Percentiles rank a stretch among this genome's conserved stretches.
Conservation (phyloP, 2,329 filamentous ascomycete species). For the Didymella exigua region DNA sequence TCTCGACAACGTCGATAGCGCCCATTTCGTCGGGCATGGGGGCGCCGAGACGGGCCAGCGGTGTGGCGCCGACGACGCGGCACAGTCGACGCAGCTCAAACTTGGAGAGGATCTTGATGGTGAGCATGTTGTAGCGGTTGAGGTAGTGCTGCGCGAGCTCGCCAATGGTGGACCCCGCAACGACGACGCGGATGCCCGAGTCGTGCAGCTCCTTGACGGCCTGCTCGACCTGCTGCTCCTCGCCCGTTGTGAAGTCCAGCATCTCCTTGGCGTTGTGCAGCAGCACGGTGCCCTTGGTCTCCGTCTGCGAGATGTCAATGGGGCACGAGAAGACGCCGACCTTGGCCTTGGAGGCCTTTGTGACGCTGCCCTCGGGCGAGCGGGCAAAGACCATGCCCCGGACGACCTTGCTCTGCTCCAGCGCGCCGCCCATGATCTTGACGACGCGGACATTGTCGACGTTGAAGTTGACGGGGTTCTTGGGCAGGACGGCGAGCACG, state of each 20-base stretch:
- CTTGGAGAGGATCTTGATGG: constrained; percentile 97
- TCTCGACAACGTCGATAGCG: constrained; percentile 91
- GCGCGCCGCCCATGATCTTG: constrained; percentile 97
- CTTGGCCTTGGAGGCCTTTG: constrained; percentile 91
- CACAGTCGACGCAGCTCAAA: constrained; percentile 95
- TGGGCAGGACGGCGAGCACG: constrained; percentile 85
- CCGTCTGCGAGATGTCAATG: constrained; percentile 93
- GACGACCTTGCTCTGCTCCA: constrained; percentile 92
- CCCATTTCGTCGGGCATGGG: constrained; percentile 99
- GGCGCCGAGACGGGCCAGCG: constrained; percentile 91
- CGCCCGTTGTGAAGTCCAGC: constrained; percentile 96
- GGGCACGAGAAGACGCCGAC: constrained; percentile 96
- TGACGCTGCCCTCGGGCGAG: constrained; percentile 86
- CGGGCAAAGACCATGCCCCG: constrained; percentile 98
- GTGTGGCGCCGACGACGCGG: constrained; percentile 93
- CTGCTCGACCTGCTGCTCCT: constrained; percentile 88
- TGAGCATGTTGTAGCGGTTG: constrained; percentile 93
- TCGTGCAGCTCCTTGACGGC: constrained; percentile 96
- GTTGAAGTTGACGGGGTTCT: constrained; percentile 96
- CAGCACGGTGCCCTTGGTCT: constrained; percentile 97
- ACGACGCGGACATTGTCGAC: constrained; percentile 98
- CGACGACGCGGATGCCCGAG: constrained; percentile 86
- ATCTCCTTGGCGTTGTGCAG: constrained; percentile 98
- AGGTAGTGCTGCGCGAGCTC: constrained; percentile 97
- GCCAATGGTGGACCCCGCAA: constrained; percentile 91